Evolutionary conservation across 352 stramenopile genomes (phyloP).

Genomic region (Phytopythium sindhum): DNA sequence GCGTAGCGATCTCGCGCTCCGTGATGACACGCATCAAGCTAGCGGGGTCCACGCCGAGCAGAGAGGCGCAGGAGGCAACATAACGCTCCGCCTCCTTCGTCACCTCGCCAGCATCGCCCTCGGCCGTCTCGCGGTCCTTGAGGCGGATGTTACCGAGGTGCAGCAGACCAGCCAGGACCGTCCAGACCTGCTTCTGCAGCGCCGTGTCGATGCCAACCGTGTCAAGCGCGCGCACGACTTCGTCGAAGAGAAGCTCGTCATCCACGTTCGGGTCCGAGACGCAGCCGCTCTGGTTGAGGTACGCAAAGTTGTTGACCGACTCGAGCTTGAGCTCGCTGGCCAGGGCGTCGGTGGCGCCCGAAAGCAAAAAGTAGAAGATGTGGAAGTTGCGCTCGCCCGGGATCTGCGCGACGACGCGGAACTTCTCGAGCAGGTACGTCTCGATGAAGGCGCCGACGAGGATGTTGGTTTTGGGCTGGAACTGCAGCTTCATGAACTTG

Average conservation of each 20-base stretch:
- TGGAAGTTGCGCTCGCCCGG: conserved; percentile 89
- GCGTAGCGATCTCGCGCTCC: conserved; percentile 73
- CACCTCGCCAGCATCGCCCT: conserved; percentile 75
- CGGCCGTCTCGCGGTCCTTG: conserved; percentile 73
- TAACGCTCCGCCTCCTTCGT: conserved; percentile 46
- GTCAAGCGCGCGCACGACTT: conserved; percentile 69
- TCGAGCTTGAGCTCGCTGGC: conserved; percentile 55
- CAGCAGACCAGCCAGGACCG: conserved; percentile 67
- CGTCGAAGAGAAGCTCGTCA: conserved; percentile 85
- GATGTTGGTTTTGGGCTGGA: conserved; percentile 65
- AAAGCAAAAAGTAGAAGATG: conserved; percentile 90
- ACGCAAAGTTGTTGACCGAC: conserved; percentile 55
- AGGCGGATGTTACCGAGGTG: conserved; percentile 81
- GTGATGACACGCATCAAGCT: conserved; percentile 74
- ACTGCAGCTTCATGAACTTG: conserved; percentile 91
- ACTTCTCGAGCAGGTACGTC: conserved; percentile 89
- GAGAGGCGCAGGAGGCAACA: conserved; percentile 43
- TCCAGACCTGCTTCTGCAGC: conserved; percentile 79
- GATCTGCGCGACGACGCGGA: conserved; percentile 85
- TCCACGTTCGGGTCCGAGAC: conserved; percentile 82
- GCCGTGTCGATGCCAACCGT: conserved; percentile 69
- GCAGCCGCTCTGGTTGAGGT: conserved; percentile 87
- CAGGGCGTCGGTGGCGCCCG: conserved; percentile 64
- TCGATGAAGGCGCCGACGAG: conserved; percentile 82
- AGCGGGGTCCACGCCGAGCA: conserved; percentile 74